These are phyloP conservation scores for Aspergillus quadricinctus DNA, from an alignment of 2,329 filamentous ascomycete species.

Conservation along the genomic window DNA sequence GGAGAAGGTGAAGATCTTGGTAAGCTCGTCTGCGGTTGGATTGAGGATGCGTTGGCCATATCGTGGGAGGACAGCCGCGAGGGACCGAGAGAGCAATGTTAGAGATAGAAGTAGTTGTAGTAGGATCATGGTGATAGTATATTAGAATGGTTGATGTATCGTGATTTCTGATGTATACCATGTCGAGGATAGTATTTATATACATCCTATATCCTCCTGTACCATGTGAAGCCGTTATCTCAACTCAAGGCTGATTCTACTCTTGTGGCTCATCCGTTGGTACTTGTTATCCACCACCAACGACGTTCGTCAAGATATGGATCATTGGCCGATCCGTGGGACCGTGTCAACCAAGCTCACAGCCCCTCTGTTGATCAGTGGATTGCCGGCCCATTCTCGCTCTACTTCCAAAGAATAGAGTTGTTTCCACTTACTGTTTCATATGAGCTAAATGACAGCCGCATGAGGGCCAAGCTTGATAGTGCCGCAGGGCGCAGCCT, in stretches of 20 bases:
- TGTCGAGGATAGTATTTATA: neutral
- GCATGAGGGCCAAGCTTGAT: too few species aligned
- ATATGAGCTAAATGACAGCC: neutral
- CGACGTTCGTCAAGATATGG: neutral
- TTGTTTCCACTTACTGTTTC: neutral
- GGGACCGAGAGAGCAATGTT: neutral
- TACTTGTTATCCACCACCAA: neutral
- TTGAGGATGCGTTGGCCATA: neutral
- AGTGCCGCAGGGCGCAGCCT: neutral
- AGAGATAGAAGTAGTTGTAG: neutral
- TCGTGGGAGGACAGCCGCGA: neutral
- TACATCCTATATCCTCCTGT: neutral
- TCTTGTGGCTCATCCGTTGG: neutral
- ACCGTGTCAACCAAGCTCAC: neutral
- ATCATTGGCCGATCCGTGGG: neutral
- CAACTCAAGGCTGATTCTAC: neutral
- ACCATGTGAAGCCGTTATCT: neutral
- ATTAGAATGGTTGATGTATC: neutral
- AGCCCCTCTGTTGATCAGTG: neutral
- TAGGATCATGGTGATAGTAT: neutral
- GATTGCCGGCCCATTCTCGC: too few species aligned
- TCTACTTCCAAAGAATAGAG: too few species aligned
- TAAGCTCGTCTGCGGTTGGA: neutral
- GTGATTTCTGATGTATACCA: neutral
- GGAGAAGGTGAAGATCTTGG: neutral